A percentile compares a stretch with the other conserved stretches of the same genome.
These are phyloP conservation scores for Hypoxylon sp. DNA, from an alignment of 2,329 filamentous ascomycete species.

Conservation along the genomic window DNA sequence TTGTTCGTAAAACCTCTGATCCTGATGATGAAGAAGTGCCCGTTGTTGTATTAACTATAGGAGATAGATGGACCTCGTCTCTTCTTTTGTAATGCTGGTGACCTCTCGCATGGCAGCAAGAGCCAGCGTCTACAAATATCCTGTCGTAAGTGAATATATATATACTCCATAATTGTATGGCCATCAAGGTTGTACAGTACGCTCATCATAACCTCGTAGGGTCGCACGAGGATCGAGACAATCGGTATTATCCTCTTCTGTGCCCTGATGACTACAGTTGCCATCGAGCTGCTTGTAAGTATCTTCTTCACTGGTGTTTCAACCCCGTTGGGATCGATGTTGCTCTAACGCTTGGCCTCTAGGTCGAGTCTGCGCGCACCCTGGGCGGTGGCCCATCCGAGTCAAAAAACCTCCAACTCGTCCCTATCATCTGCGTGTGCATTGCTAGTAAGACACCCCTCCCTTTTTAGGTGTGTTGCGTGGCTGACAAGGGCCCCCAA, in stretches of 20 bases:
- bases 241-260: conserved; percentile 73
- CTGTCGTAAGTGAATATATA: conserved; percentile 63
- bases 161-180: conserved; percentile 11
- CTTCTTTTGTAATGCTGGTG: conserved; percentile 68
- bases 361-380: conserved; percentile 64
- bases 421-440: conserved; percentile 64
- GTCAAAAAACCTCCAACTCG: conserved; percentile 57
- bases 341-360: conserved; percentile 32
- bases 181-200: conserved; percentile 14
- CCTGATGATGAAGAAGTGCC: conserved; percentile 28
- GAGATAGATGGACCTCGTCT: conserved; percentile 67
- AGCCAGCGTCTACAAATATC: conserved; percentile 69
- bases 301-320: conserved; percentile 11
- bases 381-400: conserved; percentile 56
- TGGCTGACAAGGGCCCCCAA: conserved; percentile 39
- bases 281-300: conserved; percentile 66
- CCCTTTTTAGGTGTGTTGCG: too few relatives aligned
- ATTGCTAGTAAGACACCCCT: conserved; percentile 60
- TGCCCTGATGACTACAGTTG: conserved; percentile 71
- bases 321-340: conserved; percentile 17
- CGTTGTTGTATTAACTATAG: conserved; percentile 33
- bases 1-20: conserved; percentile 51
- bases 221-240: conserved; percentile 69
- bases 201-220: conserved; percentile 48
- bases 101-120: conserved; percentile 67